Conservation (phyloP, 2,329 filamentous ascomycete species). For the Claviceps humidiphila region DNA sequence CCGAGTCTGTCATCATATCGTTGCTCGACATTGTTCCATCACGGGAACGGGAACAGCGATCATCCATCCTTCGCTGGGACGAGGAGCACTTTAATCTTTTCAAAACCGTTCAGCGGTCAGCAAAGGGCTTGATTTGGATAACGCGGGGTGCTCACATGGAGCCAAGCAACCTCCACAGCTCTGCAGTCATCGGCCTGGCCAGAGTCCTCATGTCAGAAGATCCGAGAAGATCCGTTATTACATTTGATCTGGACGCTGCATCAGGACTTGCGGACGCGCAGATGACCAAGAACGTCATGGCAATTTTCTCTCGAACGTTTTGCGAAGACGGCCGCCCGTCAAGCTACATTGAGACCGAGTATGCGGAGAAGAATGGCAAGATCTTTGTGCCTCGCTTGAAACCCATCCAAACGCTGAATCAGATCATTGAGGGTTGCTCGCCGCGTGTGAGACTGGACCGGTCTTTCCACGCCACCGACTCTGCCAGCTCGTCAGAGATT, state of each 20-base stretch:
- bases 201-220: slow-evolving; percentile 38
- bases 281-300: slow-evolving; percentile 12
- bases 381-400: slow-evolving; percentile 32
- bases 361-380: slow-evolving; percentile 22
- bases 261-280: slow-evolving; percentile 10
- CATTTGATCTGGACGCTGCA: slow-evolving; percentile 25
- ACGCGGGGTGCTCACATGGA: slow-evolving; percentile 28
- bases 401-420: slow-evolving; percentile 27
- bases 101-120: slow-evolving; percentile 22
- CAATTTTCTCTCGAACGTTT: slow-evolving; percentile 15
- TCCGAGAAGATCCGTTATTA: slow-evolving; percentile 26
- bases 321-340: slow-evolving; percentile 3
- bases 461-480: slow-evolving; percentile 9
- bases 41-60: slow-evolving; percentile 9
- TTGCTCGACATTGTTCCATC: slow-evolving; percentile 28
- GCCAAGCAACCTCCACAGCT: slow-evolving; percentile 20
- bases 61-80: slow-evolving; percentile 26
- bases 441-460: slow-evolving; percentile 5
- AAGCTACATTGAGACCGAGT: slow-evolving; percentile 27
- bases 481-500: slow-evolving; percentile 4
- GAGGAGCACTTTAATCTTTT: slow-evolving; percentile 26
- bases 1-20: slow-evolving; percentile 26
- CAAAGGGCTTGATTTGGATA: slow-evolving; percentile 34
- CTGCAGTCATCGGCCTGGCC: slow-evolving; percentile 31
- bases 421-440: slow-evolving; percentile 25